Evolutionary conservation across 805 yeast genomes (phyloP).

Genomic region (Yamadazyma takamatsuzukensis): DNA sequence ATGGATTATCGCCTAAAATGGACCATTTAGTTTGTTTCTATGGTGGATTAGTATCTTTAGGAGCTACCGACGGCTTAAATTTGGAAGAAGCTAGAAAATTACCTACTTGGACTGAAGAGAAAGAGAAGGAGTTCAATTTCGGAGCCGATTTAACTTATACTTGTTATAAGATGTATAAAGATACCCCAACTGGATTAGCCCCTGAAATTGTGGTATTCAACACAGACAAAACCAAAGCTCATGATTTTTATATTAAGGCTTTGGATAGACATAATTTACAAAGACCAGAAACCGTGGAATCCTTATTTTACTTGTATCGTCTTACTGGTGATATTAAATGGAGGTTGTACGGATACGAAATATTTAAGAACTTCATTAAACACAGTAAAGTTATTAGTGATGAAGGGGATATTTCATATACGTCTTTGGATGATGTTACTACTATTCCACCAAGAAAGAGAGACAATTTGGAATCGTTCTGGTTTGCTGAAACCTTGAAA

Average conservation of each 20-base stretch:
- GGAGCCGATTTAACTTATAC: conserved; percentile 75
- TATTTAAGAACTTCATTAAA: conserved; percentile 65
- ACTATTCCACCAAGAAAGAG: conserved; percentile 45
- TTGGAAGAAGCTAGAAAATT: conserved; percentile 51
- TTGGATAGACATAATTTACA: conserved; percentile 81
- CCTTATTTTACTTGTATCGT: conserved; percentile 74
- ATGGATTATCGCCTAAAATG: conserved; percentile 67
- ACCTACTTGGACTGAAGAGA: conserved; percentile 53
- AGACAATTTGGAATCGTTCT: conserved; percentile 87
- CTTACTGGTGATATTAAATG: conserved; percentile 77
- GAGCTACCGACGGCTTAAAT: conserved; percentile 77
- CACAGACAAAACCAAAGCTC: conserved; percentile 36
- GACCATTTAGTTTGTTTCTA: conserved; percentile 91
- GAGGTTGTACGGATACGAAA: conserved; percentile 87
- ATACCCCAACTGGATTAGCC: conserved; percentile 69
- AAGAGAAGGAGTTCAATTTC: conserved; percentile 60
- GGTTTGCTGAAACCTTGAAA: conserved; percentile 92
- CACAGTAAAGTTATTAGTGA: conserved; percentile 47
- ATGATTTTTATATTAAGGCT: conserved; percentile 67
- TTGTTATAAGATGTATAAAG: conserved; percentile 81
- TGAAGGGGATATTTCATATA: conserved; percentile 48
- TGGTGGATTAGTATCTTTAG: conserved; percentile 84
- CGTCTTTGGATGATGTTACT: conserved; percentile 67
- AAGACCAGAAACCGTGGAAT: conserved; percentile 92
- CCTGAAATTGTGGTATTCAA: conserved; percentile 91